These are phyloP conservation scores for Podospora anserina DNA, from an alignment of 495 filamentous ascomycete genomes.

Conservation along the genomic window DNA sequence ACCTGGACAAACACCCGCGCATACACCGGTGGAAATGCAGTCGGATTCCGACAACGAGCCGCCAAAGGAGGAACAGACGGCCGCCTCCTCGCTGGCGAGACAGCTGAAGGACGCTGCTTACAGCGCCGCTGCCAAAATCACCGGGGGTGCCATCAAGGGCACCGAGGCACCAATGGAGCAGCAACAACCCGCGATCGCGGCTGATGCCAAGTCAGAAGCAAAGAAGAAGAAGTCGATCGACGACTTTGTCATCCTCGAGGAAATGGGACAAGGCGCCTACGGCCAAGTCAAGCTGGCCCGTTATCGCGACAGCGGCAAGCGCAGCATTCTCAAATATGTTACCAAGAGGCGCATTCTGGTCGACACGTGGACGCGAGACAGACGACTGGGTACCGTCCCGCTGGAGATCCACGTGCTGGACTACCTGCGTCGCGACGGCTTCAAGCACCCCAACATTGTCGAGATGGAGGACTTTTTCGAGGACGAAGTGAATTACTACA, in stretches of 20 bases:
- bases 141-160: slow-evolving; percentile 22
- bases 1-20: slow-evolving; percentile 63
- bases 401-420: slow-evolving; percentile 97
- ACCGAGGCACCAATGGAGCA: slow-evolving; percentile 24
- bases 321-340: slow-evolving; percentile 95
- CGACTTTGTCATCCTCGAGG: slow-evolving; percentile 90
- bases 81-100: slow-evolving; percentile 61
- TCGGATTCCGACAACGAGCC: slow-evolving; percentile 46
- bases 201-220: slow-evolving; percentile 26
- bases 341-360: slow-evolving; percentile 96
- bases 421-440: slow-evolving; percentile 81
- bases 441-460: slow-evolving; percentile 92
- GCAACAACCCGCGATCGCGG: slow-evolving; percentile 34
- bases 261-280: slow-evolving; percentile 98
- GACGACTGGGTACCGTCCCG: slow-evolving; percentile 91
- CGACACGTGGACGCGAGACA: slow-evolving; percentile 96
- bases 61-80: slow-evolving; percentile 37
- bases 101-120: slow-evolving; percentile 70
- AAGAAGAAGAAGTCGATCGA: slow-evolving; percentile 76
- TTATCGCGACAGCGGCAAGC: slow-evolving; percentile 75
- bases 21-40: slow-evolving; percentile 50
- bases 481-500: slow-evolving; percentile 97
- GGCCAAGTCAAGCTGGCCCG: slow-evolving; percentile 96
- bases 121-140: slow-evolving; percentile 47
- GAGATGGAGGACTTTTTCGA: slow-evolving; percentile 99